Percentiles rank a stretch among this genome's conserved stretches.
Evolutionary conservation across 2,329 filamentous ascomycete genomes (phyloP).

Genomic region (Venturia carpophila): DNA sequence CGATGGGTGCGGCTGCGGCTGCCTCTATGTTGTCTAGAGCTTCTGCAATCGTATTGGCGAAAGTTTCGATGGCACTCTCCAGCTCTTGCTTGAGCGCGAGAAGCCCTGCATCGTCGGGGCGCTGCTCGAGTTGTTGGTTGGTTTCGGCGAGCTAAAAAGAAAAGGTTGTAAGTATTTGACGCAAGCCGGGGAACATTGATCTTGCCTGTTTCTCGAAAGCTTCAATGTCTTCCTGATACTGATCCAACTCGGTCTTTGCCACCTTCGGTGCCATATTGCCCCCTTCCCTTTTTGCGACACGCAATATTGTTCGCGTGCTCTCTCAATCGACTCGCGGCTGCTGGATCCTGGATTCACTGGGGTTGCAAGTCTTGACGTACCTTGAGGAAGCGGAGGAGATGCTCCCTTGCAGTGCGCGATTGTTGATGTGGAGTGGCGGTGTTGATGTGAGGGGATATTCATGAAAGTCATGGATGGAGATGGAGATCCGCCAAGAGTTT

Average conservation of each 20-base stretch:
- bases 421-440: background rate
- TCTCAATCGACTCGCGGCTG: background rate
- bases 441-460: background rate
- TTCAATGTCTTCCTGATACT: constrained; percentile 40
- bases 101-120: constrained; percentile 73
- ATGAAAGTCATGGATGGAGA: too few relatives aligned
- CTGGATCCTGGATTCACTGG: constrained; percentile 7
- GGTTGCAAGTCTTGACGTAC: background rate
- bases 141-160: constrained; percentile 64
- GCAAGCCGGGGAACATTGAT: constrained; percentile 15
- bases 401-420: background rate
- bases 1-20: constrained; percentile 40
- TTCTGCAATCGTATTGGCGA: constrained; percentile 47
- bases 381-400: background rate
- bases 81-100: constrained; percentile 71
- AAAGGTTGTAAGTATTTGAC: constrained; percentile 18
- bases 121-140: constrained; percentile 64
- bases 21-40: constrained; percentile 74
- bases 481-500: too few relatives aligned
- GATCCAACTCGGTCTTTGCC: constrained; percentile 23
- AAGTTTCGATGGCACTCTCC: constrained; percentile 69
- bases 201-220: constrained; percentile 53
- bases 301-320: constrained; percentile 1
- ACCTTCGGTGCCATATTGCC: constrained; percentile 1
- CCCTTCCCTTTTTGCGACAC: background rate